Conservation (phyloP, 2,329 filamentous ascomycete species). For the Xylariaceae sp. region DNA sequence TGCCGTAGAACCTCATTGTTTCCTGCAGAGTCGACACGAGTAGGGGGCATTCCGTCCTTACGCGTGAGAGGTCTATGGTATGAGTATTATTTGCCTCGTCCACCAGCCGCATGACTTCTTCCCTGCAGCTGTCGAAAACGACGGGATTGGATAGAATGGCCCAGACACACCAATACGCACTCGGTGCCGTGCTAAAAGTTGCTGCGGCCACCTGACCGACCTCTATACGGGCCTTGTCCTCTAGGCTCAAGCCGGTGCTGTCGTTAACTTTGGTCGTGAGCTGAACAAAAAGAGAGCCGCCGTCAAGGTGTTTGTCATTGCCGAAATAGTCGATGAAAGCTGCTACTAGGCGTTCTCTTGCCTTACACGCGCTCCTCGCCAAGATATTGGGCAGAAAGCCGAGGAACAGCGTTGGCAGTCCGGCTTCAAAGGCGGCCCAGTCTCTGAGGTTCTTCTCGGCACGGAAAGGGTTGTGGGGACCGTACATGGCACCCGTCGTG, state of each 20-base stretch:
- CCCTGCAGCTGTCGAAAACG: constrained; percentile 6
- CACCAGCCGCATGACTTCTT: constrained; percentile 6
- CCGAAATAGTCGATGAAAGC: constrained; percentile 14
- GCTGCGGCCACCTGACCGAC: constrained; percentile 9
- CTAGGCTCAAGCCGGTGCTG: constrained; percentile 1
- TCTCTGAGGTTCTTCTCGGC: constrained; percentile 2
- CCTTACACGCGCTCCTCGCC: constrained; percentile 5
- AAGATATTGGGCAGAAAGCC: constrained; percentile 8
- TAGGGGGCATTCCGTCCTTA: constrained; percentile 12
- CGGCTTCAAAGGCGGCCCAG: constrained; percentile 9
- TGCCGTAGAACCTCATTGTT: constrained; percentile 14
- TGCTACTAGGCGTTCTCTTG: constrained; percentile 10
- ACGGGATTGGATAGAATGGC: constrained; percentile 9
- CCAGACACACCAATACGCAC: constrained; percentile 10
- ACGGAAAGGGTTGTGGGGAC: constrained; percentile 11
- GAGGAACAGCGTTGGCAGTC: constrained; percentile 7
- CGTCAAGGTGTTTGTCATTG: constrained; percentile 10
- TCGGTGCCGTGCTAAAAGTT: constrained; percentile 11
- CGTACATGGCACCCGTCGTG: constrained; percentile 5
- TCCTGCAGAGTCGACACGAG: constrained; percentile 19
- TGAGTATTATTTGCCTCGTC: not conserved
- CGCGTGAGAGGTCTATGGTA: constrained; percentile 9
- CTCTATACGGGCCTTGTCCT: constrained; percentile 9
- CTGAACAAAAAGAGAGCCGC: constrained; percentile 12
- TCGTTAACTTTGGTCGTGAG: constrained; percentile 10